These are phyloP conservation scores for Tolypocladium endophyticum DNA, from an alignment of 2,329 filamentous ascomycete genomes.

Conservation along the genomic window DNA sequence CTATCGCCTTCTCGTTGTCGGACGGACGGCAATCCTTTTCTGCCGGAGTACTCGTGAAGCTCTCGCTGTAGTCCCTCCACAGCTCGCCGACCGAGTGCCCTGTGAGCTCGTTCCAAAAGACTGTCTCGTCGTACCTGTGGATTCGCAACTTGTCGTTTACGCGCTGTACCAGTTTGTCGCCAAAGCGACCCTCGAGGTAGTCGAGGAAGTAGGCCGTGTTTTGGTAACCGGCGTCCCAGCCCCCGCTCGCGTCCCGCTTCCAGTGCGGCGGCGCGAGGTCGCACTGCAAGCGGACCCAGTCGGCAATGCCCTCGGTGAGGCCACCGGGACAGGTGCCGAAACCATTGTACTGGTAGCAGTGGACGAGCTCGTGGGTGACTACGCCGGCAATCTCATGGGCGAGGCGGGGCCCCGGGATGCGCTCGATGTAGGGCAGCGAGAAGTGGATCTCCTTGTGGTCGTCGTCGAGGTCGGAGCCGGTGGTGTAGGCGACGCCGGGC, in stretches of 20 bases:
- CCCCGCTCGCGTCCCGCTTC: constrained; percentile 46
- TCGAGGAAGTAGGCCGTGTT: constrained; percentile 85
- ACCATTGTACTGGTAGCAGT: constrained; percentile 81
- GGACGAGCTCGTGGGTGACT: constrained; percentile 84
- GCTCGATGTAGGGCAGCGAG: constrained; percentile 61
- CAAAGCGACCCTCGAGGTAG: constrained; percentile 63
- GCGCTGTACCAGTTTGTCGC: constrained; percentile 45
- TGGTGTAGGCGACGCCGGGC: constrained; percentile 83
- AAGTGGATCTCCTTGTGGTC: constrained; percentile 94
- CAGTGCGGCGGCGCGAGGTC: constrained; percentile 74
- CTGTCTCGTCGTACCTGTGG: constrained; percentile 52
- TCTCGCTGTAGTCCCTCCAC: constrained; percentile 60
- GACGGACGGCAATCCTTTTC: not conserved
- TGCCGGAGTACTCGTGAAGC: constrained; percentile 6
- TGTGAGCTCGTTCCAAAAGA: constrained; percentile 59
- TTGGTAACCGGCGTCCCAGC: constrained; percentile 89
- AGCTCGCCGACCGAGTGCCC: constrained; percentile 56
- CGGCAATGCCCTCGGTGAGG: constrained; percentile 81
- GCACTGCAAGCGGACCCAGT: constrained; percentile 76
- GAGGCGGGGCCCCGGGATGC: constrained; percentile 31
- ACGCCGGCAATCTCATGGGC: constrained; percentile 67
- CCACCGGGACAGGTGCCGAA: constrained; percentile 56
- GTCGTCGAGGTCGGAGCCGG: constrained; percentile 62
- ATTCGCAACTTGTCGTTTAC: constrained; percentile 58
- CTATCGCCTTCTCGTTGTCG: too few relatives aligned